Percentiles rank a stretch among this genome's conserved stretches.
Evolutionary conservation across 1,284 basidiomycete genomes (phyloP).

Genomic region (Moesziomyces antarcticus): DNA sequence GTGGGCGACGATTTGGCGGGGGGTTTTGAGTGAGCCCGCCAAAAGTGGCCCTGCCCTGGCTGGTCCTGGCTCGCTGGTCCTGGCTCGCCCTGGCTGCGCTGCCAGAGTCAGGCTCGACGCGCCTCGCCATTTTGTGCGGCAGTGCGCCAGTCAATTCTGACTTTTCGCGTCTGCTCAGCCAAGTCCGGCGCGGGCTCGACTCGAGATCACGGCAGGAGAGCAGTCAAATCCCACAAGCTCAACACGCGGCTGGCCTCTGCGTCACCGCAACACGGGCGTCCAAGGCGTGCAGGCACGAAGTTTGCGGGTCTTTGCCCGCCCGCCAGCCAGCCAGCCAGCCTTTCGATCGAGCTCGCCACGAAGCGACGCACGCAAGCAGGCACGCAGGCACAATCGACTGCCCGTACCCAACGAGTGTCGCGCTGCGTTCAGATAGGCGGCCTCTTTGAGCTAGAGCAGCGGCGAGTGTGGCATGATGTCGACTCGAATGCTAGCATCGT

Average conservation of each 20-base stretch:
- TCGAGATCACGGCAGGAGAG: slow-evolving; percentile 14
- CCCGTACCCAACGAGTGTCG: too few species aligned
- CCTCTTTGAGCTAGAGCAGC: too few species aligned
- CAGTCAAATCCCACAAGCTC: slow-evolving; percentile 10
- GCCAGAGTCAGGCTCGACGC: not conserved
- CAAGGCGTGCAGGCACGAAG: slow-evolving; percentile 3
- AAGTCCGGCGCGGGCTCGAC: not conserved
- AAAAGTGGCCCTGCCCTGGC: slow-evolving; percentile 5
- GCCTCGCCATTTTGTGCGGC: not conserved
- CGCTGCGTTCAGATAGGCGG: too few species aligned
- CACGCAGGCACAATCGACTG: too few species aligned
- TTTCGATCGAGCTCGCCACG: too few species aligned
- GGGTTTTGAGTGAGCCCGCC: slow-evolving; percentile 40
- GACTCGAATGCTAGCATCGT: too few species aligned
- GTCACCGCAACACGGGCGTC: not conserved
- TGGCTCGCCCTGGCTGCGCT: not conserved
- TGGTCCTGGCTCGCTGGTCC: not conserved
- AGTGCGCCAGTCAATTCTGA: not conserved
- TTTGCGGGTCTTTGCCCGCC: slow-evolving; percentile 1
- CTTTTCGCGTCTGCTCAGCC: not conserved
- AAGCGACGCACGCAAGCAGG: too few species aligned
- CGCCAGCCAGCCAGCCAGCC: not conserved
- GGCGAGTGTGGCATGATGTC: too few species aligned
- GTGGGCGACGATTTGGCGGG: slow-evolving; percentile 28
- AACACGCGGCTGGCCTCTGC: not conserved